Base-by-base conservation (phyloP, 2,329 filamentous ascomycete genomes). In the Neoscytalidium dimidiatum region DNA sequence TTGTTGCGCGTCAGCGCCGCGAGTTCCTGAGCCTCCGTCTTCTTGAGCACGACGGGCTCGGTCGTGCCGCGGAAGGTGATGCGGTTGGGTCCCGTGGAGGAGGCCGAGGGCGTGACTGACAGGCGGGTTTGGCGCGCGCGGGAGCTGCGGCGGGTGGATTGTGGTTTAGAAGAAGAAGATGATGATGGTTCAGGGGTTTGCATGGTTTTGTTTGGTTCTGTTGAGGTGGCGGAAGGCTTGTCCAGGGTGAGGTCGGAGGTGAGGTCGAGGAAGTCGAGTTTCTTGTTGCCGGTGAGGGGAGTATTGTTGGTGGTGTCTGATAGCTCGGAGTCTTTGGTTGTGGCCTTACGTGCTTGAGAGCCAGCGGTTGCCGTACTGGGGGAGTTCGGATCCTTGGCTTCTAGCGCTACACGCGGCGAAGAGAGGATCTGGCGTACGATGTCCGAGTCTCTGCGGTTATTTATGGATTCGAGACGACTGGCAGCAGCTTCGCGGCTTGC, bases 1-100 rank as follows among this genome's bases (percentile, higher is more conserved):
- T 85, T 85, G 57, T 72, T 73, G 35, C 78, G 76, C 1, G 82
- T 84, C 17, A 78, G 62, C 11, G 78, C 70, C 11, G 81, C 76
- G 8, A 84, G 71, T 64, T 82, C 79, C 66, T 84, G 82, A 17
- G 82, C 81, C 65, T 84, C 81, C 5, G 78, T 79, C 67, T 79
- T 79, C 71, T 81, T 82, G 33, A 83, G 73, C 9, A 80, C 71
- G 7, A 84, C 76, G 4, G 77, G 78, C 64, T 80, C 79, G 9
- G 73, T 73, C 14, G 75, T 73, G 11, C 81, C 77, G 23, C 81
- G 78, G 26, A 83, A 78, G 0, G 79, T 74, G 28, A 83, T 83
- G 67, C 70, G 78, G 56, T 78, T 80, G 4, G 79, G 78, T 4
- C 71, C 66, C 67, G 67, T 11, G 66, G 62, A 51, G 4, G 79